Percentiles rank a stretch among this genome's conserved stretches.
Conservation (phyloP, 192 early-diverging fungal species). For the Bifiguratus adelaidae region DNA sequence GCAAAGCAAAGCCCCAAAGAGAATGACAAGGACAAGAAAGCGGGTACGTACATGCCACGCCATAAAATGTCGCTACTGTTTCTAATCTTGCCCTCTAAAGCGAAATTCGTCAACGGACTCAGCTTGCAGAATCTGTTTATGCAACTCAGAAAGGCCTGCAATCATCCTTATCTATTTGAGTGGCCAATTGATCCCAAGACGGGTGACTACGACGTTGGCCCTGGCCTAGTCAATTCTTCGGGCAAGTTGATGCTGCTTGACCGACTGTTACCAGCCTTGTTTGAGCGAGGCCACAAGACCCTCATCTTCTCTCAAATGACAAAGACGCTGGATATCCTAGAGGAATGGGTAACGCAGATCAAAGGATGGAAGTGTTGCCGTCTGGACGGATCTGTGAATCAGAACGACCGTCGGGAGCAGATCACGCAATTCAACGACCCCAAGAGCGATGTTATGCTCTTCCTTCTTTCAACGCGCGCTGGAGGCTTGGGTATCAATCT, state of each 20-base stretch:
- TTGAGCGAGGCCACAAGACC: slow-evolving; percentile 80
- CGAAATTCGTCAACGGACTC: slow-evolving; percentile 49
- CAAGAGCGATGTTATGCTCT: slow-evolving; percentile 48
- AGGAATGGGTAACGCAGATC: slow-evolving; percentile 76
- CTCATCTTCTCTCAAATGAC: slow-evolving; percentile 93
- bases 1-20: slow-evolving; percentile 7
- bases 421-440: slow-evolving; percentile 72
- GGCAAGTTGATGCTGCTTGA: slow-evolving; percentile 88
- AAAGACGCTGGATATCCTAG: slow-evolving; percentile 80
- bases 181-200: slow-evolving; percentile 60
- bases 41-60: not conserved
- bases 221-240: slow-evolving; percentile 53
- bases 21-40: slow-evolving; percentile 6
- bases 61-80: too few relatives aligned
- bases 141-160: slow-evolving; percentile 87
- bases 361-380: slow-evolving; percentile 76
- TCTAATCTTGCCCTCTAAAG: too few relatives aligned
- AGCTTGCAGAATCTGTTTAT: slow-evolving; percentile 81
- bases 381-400: slow-evolving; percentile 77
- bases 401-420: slow-evolving; percentile 68
- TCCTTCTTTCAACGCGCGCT: slow-evolving; percentile 89
- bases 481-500: slow-evolving; percentile 97
- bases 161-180: slow-evolving; percentile 79
- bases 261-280: slow-evolving; percentile 66
- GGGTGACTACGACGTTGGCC: slow-evolving; percentile 26